Conservation (phyloP, 2,329 filamentous ascomycete genomes). For the Seiridium cupressi region DNA sequence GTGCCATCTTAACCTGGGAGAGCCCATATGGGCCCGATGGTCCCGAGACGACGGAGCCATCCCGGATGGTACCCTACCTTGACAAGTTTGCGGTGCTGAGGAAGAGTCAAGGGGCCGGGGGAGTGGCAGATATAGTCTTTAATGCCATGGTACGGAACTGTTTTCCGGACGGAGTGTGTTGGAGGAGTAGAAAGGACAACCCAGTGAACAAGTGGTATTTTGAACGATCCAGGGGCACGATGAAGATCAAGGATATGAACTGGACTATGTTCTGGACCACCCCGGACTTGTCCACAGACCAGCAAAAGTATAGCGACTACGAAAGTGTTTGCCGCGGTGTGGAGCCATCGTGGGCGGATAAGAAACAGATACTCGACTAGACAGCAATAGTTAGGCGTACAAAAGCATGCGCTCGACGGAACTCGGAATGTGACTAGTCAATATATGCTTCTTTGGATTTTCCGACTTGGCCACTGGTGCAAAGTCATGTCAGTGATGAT, state of each 20-base stretch:
- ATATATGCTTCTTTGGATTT: background rate
- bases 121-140: slow-evolving; percentile 94
- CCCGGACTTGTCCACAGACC: slow-evolving; percentile 55
- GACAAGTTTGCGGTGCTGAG: slow-evolving; percentile 97
- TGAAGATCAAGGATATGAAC: slow-evolving; percentile 76
- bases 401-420: background rate
- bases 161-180: slow-evolving; percentile 86
- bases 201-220: slow-evolving; percentile 99
- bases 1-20: slow-evolving; percentile 94
- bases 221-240: slow-evolving; percentile 79
- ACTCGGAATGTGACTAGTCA: background rate
- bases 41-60: slow-evolving; percentile 50
- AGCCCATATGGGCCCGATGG: slow-evolving; percentile 60
- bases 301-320: slow-evolving; percentile 63
- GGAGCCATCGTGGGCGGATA: slow-evolving; percentile 62
- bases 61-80: slow-evolving; percentile 81
- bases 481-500: background rate
- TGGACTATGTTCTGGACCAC: slow-evolving; percentile 99
- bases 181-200: slow-evolving; percentile 86
- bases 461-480: background rate
- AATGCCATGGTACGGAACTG: slow-evolving; percentile 91
- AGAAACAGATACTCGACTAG: slow-evolving; percentile 57
- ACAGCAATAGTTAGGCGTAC: background rate
- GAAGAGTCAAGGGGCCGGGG: slow-evolving; percentile 82
- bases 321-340: slow-evolving; percentile 70